A percentile compares a stretch with the other conserved stretches of the same genome.
Conservation (phyloP, 2,329 filamentous ascomycete genomes). For the Setomelanomma holmii region DNA sequence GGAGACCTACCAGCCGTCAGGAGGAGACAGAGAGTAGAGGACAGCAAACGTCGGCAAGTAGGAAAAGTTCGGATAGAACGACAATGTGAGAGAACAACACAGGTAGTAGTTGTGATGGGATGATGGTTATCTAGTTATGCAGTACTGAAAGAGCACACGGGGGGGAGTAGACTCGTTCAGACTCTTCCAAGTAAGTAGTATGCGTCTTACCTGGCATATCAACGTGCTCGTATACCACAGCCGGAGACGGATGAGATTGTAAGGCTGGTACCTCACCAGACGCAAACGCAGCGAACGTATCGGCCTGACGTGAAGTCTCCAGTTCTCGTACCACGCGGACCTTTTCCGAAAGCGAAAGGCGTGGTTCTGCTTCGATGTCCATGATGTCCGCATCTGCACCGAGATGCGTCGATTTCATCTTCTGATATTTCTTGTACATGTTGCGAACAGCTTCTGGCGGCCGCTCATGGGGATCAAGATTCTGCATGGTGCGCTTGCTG, state of each 20-base stretch:
- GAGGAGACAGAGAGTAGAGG: neutral
- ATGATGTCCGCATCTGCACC: slow-evolving; percentile 57
- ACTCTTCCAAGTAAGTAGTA: too few relatives aligned
- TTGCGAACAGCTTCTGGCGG: slow-evolving; percentile 74
- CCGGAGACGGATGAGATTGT: neutral
- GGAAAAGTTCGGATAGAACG: too few relatives aligned
- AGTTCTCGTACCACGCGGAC: too few relatives aligned
- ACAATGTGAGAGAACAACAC: too few relatives aligned
- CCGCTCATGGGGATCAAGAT: slow-evolving; percentile 77
- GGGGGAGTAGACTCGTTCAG: too few relatives aligned
- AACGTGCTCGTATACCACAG: slow-evolving; percentile 66
- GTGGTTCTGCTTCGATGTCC: too few relatives aligned
- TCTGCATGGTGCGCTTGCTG: slow-evolving; percentile 19
- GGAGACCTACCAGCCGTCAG: slow-evolving; percentile 67
- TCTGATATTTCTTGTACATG: slow-evolving; percentile 78
- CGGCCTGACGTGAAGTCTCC: slow-evolving; percentile 32
- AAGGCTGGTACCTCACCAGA: neutral
- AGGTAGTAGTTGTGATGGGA: too few relatives aligned
- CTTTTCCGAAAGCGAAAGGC: too few relatives aligned
- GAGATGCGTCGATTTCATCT: slow-evolving; percentile 60
- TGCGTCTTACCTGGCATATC: slow-evolving; percentile 70
- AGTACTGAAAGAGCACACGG: too few relatives aligned
- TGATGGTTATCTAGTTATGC: too few relatives aligned
- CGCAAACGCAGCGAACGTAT: too few relatives aligned
- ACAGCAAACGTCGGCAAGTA: too few relatives aligned